These are phyloP conservation scores for Tephrocybe sp. DNA, from an alignment of 768 basidiomycete species.

Conservation along the genomic window DNA sequence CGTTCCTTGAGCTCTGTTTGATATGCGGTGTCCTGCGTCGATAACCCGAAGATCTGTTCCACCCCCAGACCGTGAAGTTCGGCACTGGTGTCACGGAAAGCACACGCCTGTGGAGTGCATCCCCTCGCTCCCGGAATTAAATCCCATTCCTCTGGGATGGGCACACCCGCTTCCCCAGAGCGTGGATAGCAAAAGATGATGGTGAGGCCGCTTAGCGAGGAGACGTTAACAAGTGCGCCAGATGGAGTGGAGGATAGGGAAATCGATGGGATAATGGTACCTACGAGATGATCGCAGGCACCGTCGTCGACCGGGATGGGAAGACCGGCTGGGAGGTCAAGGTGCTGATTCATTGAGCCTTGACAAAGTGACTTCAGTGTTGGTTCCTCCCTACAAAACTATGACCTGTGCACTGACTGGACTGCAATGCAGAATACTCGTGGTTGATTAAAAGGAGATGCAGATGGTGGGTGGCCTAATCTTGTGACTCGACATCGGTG, in stretches of 20 bases:
- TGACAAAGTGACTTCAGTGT: neutral
- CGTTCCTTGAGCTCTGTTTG: constrained; percentile 22
- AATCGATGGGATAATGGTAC: constrained; percentile 15
- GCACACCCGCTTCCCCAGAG: constrained; percentile 18
- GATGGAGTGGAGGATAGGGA: constrained; percentile 17
- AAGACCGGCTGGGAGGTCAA: constrained; percentile 16
- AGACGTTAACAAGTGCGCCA: constrained; percentile 14
- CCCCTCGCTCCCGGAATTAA: constrained; percentile 24
- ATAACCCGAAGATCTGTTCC: constrained; percentile 20
- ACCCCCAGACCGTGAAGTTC: constrained; percentile 19
- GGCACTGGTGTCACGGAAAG: constrained; percentile 20
- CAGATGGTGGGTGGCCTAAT: neutral
- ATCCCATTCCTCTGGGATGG: constrained; percentile 19
- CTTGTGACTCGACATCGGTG: neutral
- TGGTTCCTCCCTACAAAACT: neutral
- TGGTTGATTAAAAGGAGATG: neutral
- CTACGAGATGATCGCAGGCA: constrained; percentile 19
- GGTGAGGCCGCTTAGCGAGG: constrained; percentile 17
- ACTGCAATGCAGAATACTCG: neutral
- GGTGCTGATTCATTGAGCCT: neutral
- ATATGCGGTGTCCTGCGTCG: constrained; percentile 21
- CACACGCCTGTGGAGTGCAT: constrained; percentile 23
- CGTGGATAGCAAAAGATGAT: constrained; percentile 23
- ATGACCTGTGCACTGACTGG: neutral
- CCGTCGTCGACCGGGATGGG: constrained; percentile 22